phyloP scores from a whole-genome alignment of 306 rosid species.

The Vigna nakashimae region DNA sequence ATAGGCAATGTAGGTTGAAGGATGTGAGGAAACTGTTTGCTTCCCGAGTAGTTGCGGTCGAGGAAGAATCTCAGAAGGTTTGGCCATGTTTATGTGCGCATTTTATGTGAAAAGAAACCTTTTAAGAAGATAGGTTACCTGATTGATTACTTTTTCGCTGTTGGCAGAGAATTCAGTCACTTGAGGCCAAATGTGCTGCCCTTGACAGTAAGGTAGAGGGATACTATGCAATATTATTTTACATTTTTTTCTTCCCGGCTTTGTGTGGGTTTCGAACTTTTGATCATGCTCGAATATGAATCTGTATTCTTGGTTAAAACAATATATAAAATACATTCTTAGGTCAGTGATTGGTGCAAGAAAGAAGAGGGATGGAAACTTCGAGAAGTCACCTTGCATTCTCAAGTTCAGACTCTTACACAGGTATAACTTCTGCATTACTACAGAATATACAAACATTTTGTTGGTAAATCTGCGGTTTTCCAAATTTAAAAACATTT shows the following conservation, averaged over 20 bases:
- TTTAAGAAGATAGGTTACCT: slow-evolving; percentile 28
- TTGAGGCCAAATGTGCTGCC: slow-evolving; percentile 73
- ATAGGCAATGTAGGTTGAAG: slow-evolving; percentile 67
- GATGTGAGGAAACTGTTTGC: slow-evolving; percentile 83
- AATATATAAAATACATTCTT: slow-evolving; percentile 25
- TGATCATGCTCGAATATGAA: slow-evolving; percentile 23
- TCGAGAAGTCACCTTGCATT: slow-evolving; percentile 53
- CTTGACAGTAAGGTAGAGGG: slow-evolving; percentile 69
- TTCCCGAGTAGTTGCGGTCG: slow-evolving; percentile 64
- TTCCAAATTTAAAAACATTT: slow-evolving; percentile 4
- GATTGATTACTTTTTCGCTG: slow-evolving; percentile 3
- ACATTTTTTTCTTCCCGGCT: slow-evolving; percentile 4
- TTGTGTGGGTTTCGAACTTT: neutral
- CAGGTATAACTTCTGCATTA: slow-evolving; percentile 55
- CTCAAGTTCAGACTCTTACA: slow-evolving; percentile 52
- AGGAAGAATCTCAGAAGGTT: slow-evolving; percentile 84
- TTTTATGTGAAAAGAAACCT: neutral
- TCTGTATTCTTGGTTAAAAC: slow-evolving; percentile 42
- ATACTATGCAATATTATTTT: neutral
- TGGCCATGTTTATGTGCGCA: slow-evolving; percentile 21
- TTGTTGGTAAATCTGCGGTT: slow-evolving; percentile 1
- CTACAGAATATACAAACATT: neutral
- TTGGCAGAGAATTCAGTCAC: slow-evolving; percentile 70
- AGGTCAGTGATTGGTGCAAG: slow-evolving; percentile 67
- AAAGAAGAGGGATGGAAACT: slow-evolving; percentile 69